phyloP scores from a whole-genome alignment of 176 grass and related monocot species.

The Aegilops longissima region DNA sequence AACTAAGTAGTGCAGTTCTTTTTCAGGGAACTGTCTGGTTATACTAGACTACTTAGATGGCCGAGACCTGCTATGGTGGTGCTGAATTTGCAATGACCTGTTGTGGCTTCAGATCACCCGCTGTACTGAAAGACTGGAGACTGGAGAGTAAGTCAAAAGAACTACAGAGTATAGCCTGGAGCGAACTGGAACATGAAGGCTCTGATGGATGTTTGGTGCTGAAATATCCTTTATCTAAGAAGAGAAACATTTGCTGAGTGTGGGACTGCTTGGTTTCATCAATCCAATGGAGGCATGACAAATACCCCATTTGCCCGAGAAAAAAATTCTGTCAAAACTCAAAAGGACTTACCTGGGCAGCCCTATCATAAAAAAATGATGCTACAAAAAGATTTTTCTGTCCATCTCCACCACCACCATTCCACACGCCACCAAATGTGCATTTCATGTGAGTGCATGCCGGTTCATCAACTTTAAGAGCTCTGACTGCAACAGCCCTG shows the following conservation, averaged over 20 bases:
- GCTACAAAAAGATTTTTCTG: constrained; percentile 99
- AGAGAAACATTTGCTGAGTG: neutral
- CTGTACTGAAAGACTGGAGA: neutral
- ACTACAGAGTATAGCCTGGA: neutral
- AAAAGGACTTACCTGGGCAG: constrained; percentile 65
- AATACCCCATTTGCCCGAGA: neutral
- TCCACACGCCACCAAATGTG: constrained; percentile 98
- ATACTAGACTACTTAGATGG: neutral
- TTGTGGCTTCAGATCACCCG: neutral
- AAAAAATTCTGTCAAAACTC: neutral
- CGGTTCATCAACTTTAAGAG: constrained; percentile 81
- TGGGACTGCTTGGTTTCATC: neutral
- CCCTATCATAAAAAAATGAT: constrained; percentile 97
- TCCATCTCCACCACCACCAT: constrained; percentile 97
- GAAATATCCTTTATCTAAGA: neutral
- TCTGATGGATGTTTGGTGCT: neutral
- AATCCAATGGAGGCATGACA: neutral
- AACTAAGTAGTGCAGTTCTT: neutral
- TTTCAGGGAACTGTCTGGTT: neutral
- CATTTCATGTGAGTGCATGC: constrained; percentile 98
- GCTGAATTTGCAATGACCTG: neutral
- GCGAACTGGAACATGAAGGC: neutral
- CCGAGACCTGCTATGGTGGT: neutral
- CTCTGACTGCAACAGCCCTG: constrained; percentile 62
- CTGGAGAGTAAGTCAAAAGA: neutral